Evolutionary conservation across 2,329 filamentous ascomycete genomes (phyloP).

Genomic region (Didymella segeticola): DNA sequence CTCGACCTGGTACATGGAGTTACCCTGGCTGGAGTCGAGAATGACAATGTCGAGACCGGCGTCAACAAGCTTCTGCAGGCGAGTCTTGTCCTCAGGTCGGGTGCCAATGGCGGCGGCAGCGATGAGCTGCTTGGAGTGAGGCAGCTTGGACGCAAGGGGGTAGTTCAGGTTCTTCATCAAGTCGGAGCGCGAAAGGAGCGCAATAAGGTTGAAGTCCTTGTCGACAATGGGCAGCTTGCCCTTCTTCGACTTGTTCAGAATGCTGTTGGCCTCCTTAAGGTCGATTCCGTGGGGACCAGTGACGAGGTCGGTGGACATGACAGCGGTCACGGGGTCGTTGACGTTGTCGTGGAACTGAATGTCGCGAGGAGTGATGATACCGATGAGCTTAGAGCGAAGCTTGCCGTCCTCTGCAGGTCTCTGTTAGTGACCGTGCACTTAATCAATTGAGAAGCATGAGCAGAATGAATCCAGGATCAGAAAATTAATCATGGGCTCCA

Average conservation of each 20-base stretch:
- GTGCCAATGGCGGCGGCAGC: constrained; percentile 96
- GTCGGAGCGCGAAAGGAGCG: constrained; percentile 68
- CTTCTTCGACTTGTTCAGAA: constrained; percentile 95
- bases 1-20: constrained; percentile 97
- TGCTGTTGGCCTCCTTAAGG: constrained; percentile 87
- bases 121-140: constrained; percentile 96
- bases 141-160: constrained; percentile 93
- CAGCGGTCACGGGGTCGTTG: constrained; percentile 75
- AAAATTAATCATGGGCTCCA: constrained; percentile 67
- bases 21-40: constrained; percentile 95
- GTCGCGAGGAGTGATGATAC: constrained; percentile 97
- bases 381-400: constrained; percentile 92
- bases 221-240: constrained; percentile 96
- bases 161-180: constrained; percentile 99
- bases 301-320: constrained; percentile 95
- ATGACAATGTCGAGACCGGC: constrained; percentile 95
- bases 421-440: constrained; percentile 30
- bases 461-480: constrained; percentile 49
- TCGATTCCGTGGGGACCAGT: constrained; percentile 85
- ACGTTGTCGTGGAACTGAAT: constrained; percentile 91
- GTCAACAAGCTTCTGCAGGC: constrained; percentile 86
- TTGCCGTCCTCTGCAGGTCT: constrained; percentile 77
- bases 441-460: constrained; percentile 2
- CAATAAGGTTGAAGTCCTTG: constrained; percentile 74
- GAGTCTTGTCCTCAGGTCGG: constrained; percentile 86